These are phyloP conservation scores for Conringia planisiliqua DNA, from an alignment of 345 rosid genomes.

Conservation along the genomic window DNA sequence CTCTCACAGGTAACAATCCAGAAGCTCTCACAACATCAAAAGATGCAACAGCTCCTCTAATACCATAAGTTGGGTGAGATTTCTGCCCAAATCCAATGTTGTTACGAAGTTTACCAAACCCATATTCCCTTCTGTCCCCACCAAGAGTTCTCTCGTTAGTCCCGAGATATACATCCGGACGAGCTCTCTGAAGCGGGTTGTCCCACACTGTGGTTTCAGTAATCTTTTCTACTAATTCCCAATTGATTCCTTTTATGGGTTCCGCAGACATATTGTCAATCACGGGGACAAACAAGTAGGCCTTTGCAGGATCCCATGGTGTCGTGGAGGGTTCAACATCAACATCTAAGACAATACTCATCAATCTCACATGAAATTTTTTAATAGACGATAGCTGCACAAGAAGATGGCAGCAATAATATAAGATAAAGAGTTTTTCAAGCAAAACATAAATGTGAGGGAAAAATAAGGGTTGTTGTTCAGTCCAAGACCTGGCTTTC, in stretches of 20 bases:
- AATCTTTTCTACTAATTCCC: conserved; percentile 72
- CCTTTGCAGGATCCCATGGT: conserved; percentile 99
- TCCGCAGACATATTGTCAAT: conserved; percentile 62
- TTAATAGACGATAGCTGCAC: conserved; percentile 93
- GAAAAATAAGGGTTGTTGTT: neutral
- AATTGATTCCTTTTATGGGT: conserved; percentile 73
- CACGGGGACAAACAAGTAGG: conserved; percentile 95
- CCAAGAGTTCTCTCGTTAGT: conserved; percentile 97
- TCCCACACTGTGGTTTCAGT: conserved; percentile 65
- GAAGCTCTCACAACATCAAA: conserved; percentile 92
- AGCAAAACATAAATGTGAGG: conserved; percentile 9
- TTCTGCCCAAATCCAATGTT: conserved; percentile 84
- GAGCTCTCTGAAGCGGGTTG: conserved; percentile 97
- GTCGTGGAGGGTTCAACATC: conserved; percentile 99
- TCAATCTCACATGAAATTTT: conserved; percentile 88
- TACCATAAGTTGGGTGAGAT: conserved; percentile 96
- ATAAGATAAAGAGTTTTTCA: neutral
- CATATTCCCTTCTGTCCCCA: conserved; percentile 98
- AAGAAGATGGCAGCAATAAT: conserved; percentile 9
- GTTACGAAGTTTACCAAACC: conserved; percentile 91
- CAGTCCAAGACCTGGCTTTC: conserved; percentile 66
- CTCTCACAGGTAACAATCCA: conserved; percentile 75
- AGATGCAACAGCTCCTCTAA: conserved; percentile 96
- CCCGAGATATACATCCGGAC: conserved; percentile 98
- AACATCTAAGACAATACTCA: conserved; percentile 99